phyloP scores from a whole-genome alignment of 2,329 filamentous ascomycete species.

The Aureobasidium pullulans region DNA sequence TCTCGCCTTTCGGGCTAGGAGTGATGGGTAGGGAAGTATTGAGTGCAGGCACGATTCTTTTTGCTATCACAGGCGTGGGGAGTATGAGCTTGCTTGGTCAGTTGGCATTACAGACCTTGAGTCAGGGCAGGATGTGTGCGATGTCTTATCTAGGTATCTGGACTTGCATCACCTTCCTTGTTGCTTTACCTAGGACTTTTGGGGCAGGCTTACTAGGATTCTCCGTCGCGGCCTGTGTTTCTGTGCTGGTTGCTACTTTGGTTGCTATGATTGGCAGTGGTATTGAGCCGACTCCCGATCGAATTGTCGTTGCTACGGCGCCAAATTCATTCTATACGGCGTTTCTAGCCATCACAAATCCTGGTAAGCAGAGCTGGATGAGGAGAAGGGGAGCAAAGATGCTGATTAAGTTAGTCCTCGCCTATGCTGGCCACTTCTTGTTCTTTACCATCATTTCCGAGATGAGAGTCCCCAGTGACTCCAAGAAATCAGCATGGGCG shows the following conservation, averaged over 20 bases:
- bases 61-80: conserved; percentile 46
- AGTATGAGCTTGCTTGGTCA: conserved; percentile 46
- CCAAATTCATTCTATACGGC: conserved; percentile 37
- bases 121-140: conserved; percentile 40
- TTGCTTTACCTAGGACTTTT: conserved; percentile 38
- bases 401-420: conserved; percentile 33
- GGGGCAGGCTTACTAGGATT: conserved; percentile 18
- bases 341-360: conserved; percentile 44
- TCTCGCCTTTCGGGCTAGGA: conserved; percentile 21
- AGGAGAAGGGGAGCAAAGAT: neutral
- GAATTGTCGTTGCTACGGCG: conserved; percentile 33
- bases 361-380: conserved; percentile 17
- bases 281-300: conserved; percentile 31
- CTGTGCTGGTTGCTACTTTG: conserved; percentile 37
- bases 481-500: conserved; percentile 45
- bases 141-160: conserved; percentile 40
- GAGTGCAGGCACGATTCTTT: conserved; percentile 42
- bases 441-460: conserved; percentile 49
- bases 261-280: conserved; percentile 47
- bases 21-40: conserved; percentile 17
- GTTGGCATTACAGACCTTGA: conserved; percentile 42
- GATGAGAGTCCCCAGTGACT: conserved; percentile 44
- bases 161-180: conserved; percentile 28
- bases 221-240: neutral
- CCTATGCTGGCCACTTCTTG: conserved; percentile 45